Evolutionary conservation across 805 yeast genomes (phyloP), one percentile per base, ranked within the genome.

Genomic region (Saturnispora kantuleensis): DNA sequence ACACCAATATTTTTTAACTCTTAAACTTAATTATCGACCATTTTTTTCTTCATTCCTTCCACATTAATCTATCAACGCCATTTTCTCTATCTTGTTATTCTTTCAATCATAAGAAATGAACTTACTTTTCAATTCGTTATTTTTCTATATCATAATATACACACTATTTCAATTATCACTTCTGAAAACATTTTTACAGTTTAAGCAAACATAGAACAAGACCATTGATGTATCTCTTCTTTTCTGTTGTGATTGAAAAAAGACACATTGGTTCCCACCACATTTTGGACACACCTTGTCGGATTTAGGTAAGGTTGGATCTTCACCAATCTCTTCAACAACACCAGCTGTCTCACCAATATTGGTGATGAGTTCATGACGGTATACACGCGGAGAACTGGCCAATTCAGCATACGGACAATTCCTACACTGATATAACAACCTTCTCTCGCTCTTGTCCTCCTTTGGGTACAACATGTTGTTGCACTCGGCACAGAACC

Each of bases 381-480:
- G 73, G 63, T 86, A 87, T 33, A 93, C 95, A 59, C 83, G 76
- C 30, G 96, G 81, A 53, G 84, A 77, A 46, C 81, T 88, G 0
- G 97, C 96, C 50, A 84, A 74, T 64, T 93, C 97, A 4, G 94
- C 85, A 64, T 90, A 90, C 42, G 86, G 78, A 61, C 98, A 93
- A 59, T 90, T 89, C 59, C 98, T 79, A 67, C 98, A 93, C 47
- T 94, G 89, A 62, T 85, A 93, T 47, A 90, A 69, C 50, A 93
- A 68, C 52, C 87, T 64, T 59, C 76, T 78, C 52, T 76, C 71
- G 47, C 81, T 86, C 58, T 83, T 85, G 62, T 93, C 97, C 69
- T 93, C 98, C 54, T 86, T 79, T 16, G 98, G 98, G 63, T 93
- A 93, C 67, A 93, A 75, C 98, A 93, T 93, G 63, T 93, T 93